These are phyloP conservation scores for Neurospora hispaniola DNA, from an alignment of 495 filamentous ascomycete genomes.

Conservation along the genomic window DNA sequence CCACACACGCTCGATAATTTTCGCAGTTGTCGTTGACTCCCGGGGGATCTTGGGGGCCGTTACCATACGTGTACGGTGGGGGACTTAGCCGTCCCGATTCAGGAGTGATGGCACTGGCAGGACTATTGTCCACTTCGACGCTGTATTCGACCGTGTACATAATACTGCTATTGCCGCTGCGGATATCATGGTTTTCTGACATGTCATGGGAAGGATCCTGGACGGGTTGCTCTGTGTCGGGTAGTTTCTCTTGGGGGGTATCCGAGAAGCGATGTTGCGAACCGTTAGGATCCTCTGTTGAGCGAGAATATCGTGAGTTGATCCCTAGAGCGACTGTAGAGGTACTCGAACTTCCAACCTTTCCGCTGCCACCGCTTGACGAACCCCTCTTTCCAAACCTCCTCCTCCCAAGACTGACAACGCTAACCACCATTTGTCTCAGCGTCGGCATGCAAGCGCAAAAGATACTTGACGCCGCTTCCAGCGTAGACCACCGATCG, in stretches of 20 bases:
- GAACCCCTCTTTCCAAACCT: background rate
- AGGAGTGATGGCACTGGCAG: background rate
- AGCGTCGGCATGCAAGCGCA: background rate
- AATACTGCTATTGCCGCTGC: background rate
- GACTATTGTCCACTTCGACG: background rate
- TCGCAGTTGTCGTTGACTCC: background rate
- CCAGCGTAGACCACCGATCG: background rate
- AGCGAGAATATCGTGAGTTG: background rate
- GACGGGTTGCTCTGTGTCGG: background rate
- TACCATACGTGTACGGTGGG: background rate
- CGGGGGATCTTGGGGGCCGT: background rate
- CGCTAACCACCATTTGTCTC: background rate
- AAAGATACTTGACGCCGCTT: background rate
- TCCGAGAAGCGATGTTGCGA: background rate
- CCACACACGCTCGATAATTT: background rate
- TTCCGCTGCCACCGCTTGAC: background rate
- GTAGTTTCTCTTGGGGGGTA: background rate
- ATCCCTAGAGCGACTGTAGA: background rate
- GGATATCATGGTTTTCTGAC: background rate
- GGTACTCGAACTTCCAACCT: background rate
- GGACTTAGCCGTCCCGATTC: background rate
- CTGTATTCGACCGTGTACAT: background rate
- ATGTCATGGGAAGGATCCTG: background rate
- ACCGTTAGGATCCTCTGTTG: background rate
- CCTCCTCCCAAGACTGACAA: background rate